Evolutionary conservation across 2,329 filamentous ascomycete genomes (phyloP).

Genomic region (Orbilia javanica): DNA sequence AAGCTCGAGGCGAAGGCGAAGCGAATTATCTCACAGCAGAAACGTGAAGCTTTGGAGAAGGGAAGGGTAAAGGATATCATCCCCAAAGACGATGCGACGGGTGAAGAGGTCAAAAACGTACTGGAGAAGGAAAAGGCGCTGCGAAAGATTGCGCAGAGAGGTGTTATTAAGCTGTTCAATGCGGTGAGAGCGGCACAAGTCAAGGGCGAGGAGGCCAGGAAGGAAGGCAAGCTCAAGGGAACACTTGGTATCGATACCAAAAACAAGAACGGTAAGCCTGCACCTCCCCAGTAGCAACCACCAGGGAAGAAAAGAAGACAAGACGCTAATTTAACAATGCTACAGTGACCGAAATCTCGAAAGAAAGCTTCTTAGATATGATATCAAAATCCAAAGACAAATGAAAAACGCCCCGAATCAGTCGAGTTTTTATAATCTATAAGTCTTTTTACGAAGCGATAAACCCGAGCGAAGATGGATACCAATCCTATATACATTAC

Average conservation of each 20-base stretch:
- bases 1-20: slow-evolving; percentile 85
- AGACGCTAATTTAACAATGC: neutral
- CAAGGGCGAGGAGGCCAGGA: slow-evolving; percentile 82
- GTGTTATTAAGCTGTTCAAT: slow-evolving; percentile 93
- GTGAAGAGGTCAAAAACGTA: slow-evolving; percentile 67
- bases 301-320: too few species aligned
- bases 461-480: slow-evolving; percentile 19
- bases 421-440: neutral
- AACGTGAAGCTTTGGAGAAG: slow-evolving; percentile 82
- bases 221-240: slow-evolving; percentile 76
- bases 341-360: slow-evolving; percentile 88
- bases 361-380: slow-evolving; percentile 93
- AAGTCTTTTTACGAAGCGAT: neutral
- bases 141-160: slow-evolving; percentile 60
- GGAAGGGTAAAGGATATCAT: slow-evolving; percentile 90
- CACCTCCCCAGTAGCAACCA: neutral
- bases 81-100: slow-evolving; percentile 65
- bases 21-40: slow-evolving; percentile 82
- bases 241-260: slow-evolving; percentile 82
- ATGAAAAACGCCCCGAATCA: too few species aligned
- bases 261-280: slow-evolving; percentile 75
- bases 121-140: slow-evolving; percentile 66
- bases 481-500: slow-evolving; percentile 20
- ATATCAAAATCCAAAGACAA: slow-evolving; percentile 68
- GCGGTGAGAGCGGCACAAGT: slow-evolving; percentile 93